These are phyloP conservation scores for Erodium maritimum DNA, from an alignment of 345 rosid species.

Conservation along the genomic window DNA sequence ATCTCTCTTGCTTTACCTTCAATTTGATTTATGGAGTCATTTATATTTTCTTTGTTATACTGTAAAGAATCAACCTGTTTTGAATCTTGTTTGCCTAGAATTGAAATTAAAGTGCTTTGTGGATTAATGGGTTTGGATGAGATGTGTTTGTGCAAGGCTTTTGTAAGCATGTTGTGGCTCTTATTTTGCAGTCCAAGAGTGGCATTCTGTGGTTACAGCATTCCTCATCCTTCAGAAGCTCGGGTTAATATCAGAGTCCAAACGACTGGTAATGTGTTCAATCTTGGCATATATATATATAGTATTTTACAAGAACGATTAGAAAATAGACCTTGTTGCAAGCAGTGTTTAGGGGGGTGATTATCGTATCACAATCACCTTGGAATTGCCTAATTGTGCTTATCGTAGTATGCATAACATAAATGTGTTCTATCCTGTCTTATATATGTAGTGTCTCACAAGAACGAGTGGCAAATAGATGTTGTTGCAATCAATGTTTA, in stretches of 20 bases:
- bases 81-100: neutral
- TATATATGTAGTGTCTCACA: too few relatives aligned
- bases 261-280: constrained; percentile 57
- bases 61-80: neutral
- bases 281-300: neutral
- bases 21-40: neutral
- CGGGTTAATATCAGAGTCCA: constrained; percentile 67
- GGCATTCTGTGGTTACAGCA: constrained; percentile 57
- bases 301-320: too few relatives aligned
- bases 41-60: too few relatives aligned
- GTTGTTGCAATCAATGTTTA: neutral
- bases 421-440: too few relatives aligned
- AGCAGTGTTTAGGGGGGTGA: too few relatives aligned
- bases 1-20: neutral
- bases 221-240: constrained; percentile 90
- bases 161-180: neutral
- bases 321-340: too few relatives aligned
- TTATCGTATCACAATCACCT: too few relatives aligned
- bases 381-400: too few relatives aligned
- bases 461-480: too few relatives aligned
- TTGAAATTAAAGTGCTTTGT: neutral
- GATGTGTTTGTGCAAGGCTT: too few relatives aligned
- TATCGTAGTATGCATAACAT: too few relatives aligned
- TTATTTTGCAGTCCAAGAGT: constrained; percentile 67
- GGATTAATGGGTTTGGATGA: neutral